Evolutionary conservation across 2,329 filamentous ascomycete species (phyloP), one percentile per base, ranked within the genome.

Genomic region (Tolypocladium inflatum): DNA sequence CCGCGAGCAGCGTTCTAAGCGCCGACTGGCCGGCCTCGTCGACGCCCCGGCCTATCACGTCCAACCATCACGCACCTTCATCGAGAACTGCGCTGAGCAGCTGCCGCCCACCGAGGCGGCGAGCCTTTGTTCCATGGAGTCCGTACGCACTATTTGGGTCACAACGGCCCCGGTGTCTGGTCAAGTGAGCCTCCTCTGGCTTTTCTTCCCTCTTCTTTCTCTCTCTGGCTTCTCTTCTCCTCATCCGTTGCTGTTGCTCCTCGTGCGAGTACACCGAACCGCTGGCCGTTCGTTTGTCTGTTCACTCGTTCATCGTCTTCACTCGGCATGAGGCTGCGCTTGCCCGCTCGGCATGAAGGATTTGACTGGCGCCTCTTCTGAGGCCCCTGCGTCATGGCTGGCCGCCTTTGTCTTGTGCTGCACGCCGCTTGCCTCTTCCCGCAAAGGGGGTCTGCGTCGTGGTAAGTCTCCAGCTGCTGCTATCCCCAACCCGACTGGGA

Each of bases 351-450:
- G 66, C 61, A 78, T 78, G 75, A 76, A 72, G 68, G 63, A 66
- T 63, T 68, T 74, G 67, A 72, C 70, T 69, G 72, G 70, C 66
- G 73, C 76, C 65, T 68, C 77, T 62, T 66, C 68, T 67, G 73
- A 73, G 66, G 69, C 71, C 52, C 74, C 73, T 66, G 65, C 72
- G 60, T 77, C 77, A 61, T 81, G 78, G 76, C 72, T 81, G 60
- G 71, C 73, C 62, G 75, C 73, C 59, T 61, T 80, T 61, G 70
- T 72, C 58, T 70, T 72, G 58, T 81, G 79, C 66, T 81, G 78
- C 66, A 66, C 67, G 61, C 72, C 75, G 61, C 65, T 73, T 61
- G 65, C 69, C 58, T 71, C 72, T 64, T 71, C 71, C 58, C 62
- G 70, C 55, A 71, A 74, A 60, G 72, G 76, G 63, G 74, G 72